Base-by-base conservation (phyloP, 805 yeast genomes). In the Priceomyces haplophilus region DNA sequence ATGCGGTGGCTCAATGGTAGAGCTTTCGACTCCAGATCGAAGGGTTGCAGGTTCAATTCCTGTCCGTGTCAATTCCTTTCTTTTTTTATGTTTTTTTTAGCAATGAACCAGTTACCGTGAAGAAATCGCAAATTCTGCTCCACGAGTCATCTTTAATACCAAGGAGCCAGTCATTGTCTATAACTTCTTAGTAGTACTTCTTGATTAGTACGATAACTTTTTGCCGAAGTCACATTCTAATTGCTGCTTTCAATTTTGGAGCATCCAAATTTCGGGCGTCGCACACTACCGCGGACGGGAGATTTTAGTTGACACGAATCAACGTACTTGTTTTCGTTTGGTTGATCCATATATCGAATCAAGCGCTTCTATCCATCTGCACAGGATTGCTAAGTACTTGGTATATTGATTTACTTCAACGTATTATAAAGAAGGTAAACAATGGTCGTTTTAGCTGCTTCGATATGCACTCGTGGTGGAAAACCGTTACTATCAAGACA, bases 391-490 rank as follows among this genome's bases (percentile, higher is more conserved):
- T n/a, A 27, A n/a, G 8, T 27, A 15, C 31, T 27, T n/a, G n/a
- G 11, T 12, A 27, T 10, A 27, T n/a, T 27, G 31, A 12, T 27
- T 12, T 11, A 12, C 15, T 27, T 7, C 15, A 27, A 12, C 5
- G 5, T 27, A 27, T n/a, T 27, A 27, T 27, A 27, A 12, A 27
- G 15, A 27, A n/a, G 15, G 15, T 18, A 35, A 19, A 45, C 47
- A 55, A 78, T 78, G 95, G 90, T 80, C 48, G 88, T 86, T 41
- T 73, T 91, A 61, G 96, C 99, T 41, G 97, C 96, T 37, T 86
- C 97, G 34, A 86, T 93, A 55, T 87, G 97, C 65, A 84, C 96
- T 33, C 88, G 90, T 55, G 84, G 88, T 45, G 99, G 99, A 45
- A 91, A 89, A 56, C 87, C 97, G 18, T 79, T 93, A 52, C 71